These are phyloP conservation scores for Backusella morwellensis DNA, from an alignment of 192 early-diverging fungal species.

Conservation along the genomic window DNA sequence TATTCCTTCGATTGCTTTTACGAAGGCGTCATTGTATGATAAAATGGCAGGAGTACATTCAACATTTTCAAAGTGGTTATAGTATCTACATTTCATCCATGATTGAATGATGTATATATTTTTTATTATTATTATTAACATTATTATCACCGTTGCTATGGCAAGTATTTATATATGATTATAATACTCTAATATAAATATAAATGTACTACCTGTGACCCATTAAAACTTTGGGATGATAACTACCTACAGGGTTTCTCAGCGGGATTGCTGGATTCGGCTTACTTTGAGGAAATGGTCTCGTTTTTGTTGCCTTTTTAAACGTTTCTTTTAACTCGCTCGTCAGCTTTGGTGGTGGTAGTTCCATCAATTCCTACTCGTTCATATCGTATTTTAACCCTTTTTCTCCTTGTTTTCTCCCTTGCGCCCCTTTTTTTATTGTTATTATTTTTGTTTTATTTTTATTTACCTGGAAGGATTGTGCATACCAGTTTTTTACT, in stretches of 20 bases:
- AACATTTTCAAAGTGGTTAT: constrained; percentile 49
- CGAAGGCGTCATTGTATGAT: constrained; percentile 81
- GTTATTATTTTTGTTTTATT: not conserved
- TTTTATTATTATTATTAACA: not conserved
- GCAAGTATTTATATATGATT: not conserved
- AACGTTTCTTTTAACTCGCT: constrained; percentile 13
- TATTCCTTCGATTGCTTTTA: constrained; percentile 85
- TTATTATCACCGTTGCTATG: not conserved
- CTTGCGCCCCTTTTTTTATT: not conserved
- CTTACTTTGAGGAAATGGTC: constrained; percentile 37
- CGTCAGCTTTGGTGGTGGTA: constrained; percentile 25
- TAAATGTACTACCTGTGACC: constrained; percentile 45
- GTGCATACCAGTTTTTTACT: constrained; percentile 95
- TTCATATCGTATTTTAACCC: not conserved
- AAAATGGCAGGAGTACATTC: constrained; percentile 67
- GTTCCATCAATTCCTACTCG: constrained; percentile 35
- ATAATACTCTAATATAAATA: not conserved
- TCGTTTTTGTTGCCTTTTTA: not conserved
- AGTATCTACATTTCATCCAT: constrained; percentile 23
- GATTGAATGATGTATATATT: not conserved
- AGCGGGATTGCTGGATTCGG: constrained; percentile 40
- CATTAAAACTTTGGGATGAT: constrained; percentile 30
- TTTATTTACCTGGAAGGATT: constrained; percentile 70
- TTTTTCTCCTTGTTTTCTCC: not conserved
- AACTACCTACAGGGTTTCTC: not conserved